Evolutionary conservation across 768 basidiomycete genomes (phyloP).

Genomic region (Hericium erinaceus): DNA sequence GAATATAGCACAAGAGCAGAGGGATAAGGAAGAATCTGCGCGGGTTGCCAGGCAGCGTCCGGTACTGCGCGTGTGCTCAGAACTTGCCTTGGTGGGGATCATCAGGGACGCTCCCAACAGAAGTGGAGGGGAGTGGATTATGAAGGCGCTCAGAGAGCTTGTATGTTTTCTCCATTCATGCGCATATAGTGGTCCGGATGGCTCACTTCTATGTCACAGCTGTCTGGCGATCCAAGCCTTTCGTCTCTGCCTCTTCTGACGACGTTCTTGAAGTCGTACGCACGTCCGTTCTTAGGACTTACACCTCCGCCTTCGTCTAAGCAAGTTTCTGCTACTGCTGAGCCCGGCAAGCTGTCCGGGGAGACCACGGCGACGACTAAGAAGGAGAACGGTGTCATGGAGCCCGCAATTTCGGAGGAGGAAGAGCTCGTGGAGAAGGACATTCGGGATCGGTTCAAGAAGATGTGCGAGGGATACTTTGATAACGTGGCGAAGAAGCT

Average conservation of each 20-base stretch:
- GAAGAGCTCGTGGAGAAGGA: constrained; percentile 81
- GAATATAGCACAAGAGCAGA: constrained; percentile 61
- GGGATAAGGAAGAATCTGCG: constrained; percentile 84
- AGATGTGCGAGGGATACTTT: constrained; percentile 91
- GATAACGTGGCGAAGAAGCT: constrained; percentile 88
- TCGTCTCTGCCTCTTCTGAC: constrained; percentile 85
- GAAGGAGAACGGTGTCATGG: constrained; percentile 24
- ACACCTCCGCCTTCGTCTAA: constrained; percentile 40
- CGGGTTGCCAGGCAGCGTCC: constrained; percentile 79
- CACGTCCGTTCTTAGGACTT: constrained; percentile 81
- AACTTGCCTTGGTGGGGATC: constrained; percentile 81
- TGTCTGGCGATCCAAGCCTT: constrained; percentile 79
- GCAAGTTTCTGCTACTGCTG: constrained; percentile 47
- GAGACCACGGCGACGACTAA: constrained; percentile 19
- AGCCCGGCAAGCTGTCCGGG: constrained; percentile 46
- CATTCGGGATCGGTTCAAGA: constrained; percentile 79
- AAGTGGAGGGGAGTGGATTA: constrained; percentile 85
- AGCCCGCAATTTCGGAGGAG: constrained; percentile 36
- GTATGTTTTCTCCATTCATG: constrained; percentile 19
- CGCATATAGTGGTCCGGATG: constrained; percentile 7
- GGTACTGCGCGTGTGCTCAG: constrained; percentile 77
- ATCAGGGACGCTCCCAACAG: constrained; percentile 61
- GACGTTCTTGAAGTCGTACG: constrained; percentile 90
- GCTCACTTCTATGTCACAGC: constrained; percentile 30
- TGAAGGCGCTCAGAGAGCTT: constrained; percentile 76